Evolutionary conservation across 2,329 filamentous ascomycete genomes (phyloP).

Genomic region (Iodosphaeria phyllophila): DNA sequence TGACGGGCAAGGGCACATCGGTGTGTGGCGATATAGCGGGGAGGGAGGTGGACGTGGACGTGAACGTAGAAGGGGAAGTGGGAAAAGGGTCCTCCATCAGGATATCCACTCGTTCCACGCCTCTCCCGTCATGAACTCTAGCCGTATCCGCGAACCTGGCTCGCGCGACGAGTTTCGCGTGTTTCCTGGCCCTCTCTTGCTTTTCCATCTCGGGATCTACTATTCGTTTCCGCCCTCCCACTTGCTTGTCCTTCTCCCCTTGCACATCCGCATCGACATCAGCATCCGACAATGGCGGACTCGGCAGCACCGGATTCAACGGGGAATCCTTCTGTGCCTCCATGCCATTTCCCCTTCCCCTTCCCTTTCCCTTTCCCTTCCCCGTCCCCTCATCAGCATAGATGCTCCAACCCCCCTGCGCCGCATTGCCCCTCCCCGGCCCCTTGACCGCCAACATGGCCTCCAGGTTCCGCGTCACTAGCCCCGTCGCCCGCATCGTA

Average conservation of each 20-base stretch:
- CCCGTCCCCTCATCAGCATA: constrained; percentile 48
- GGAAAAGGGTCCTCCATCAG: constrained; percentile 39
- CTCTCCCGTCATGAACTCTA: constrained; percentile 34
- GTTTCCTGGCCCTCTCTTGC: constrained; percentile 27
- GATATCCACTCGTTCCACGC: constrained; percentile 42
- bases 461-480: constrained; percentile 53
- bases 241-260: constrained; percentile 3
- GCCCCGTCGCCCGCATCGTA: constrained; percentile 44
- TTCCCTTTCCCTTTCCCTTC: too few relatives aligned
- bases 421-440: constrained; percentile 47
- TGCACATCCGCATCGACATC: constrained; percentile 8
- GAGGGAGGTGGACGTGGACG: too few relatives aligned
- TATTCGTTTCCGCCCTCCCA: constrained; percentile 9
- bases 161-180: constrained; percentile 39
- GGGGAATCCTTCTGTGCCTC: constrained; percentile 27
- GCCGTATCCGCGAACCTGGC: constrained; percentile 52
- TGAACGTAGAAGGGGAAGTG: constrained; percentile 4
- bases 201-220: constrained; percentile 9
- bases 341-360: too few relatives aligned
- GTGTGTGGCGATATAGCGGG: too few relatives aligned
- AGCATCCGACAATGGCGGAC: constrained; percentile 24
- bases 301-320: constrained; percentile 30
- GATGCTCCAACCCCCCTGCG: constrained; percentile 61
- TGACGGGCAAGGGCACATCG: too few relatives aligned
- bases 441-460: constrained; percentile 54